These are phyloP conservation scores for Hermanozyma aechmeae DNA, from an alignment of 805 yeast genomes.

Conservation along the genomic window DNA sequence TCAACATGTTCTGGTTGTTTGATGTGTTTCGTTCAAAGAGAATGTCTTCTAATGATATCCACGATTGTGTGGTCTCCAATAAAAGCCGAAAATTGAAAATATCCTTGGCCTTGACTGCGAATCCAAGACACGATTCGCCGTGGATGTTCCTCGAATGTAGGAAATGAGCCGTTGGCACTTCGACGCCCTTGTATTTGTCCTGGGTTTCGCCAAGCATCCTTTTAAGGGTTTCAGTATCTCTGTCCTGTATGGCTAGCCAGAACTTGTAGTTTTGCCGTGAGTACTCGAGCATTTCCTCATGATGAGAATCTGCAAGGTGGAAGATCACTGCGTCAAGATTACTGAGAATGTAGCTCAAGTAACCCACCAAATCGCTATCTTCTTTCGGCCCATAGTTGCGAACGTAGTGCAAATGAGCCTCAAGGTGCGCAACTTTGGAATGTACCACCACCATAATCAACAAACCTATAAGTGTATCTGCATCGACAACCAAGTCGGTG, in stretches of 20 bases:
- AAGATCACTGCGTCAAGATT: constrained; percentile 75
- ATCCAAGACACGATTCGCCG: constrained; percentile 68
- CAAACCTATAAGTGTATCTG: constrained; percentile 71
- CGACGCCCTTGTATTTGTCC: constrained; percentile 3
- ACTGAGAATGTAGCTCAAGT: constrained; percentile 67
- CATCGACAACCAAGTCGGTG: constrained; percentile 43
- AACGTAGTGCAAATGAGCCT: constrained; percentile 58
- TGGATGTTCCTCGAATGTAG: constrained; percentile 17
- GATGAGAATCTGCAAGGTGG: constrained; percentile 37
- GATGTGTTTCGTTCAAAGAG: constrained; percentile 49
- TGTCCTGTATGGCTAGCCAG: constrained; percentile 40
- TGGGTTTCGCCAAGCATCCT: constrained; percentile 7
- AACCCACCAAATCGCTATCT: constrained; percentile 52
- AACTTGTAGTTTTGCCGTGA: constrained; percentile 43
- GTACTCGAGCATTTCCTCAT: constrained; percentile 25
- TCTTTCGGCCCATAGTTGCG: constrained; percentile 27
- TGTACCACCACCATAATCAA: constrained; percentile 63
- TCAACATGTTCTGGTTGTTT: constrained; percentile 46
- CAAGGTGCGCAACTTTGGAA: constrained; percentile 48
- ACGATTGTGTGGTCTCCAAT: constrained; percentile 32
- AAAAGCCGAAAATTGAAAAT: constrained; percentile 36
- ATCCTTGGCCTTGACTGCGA: constrained; percentile 46
- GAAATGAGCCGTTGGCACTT: constrained; percentile 15
- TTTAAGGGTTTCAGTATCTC: constrained; percentile 12
- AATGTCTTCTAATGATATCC: constrained; percentile 60